Conservation (phyloP, 805 yeast genomes). For the Kuraishia piskuri region DNA sequence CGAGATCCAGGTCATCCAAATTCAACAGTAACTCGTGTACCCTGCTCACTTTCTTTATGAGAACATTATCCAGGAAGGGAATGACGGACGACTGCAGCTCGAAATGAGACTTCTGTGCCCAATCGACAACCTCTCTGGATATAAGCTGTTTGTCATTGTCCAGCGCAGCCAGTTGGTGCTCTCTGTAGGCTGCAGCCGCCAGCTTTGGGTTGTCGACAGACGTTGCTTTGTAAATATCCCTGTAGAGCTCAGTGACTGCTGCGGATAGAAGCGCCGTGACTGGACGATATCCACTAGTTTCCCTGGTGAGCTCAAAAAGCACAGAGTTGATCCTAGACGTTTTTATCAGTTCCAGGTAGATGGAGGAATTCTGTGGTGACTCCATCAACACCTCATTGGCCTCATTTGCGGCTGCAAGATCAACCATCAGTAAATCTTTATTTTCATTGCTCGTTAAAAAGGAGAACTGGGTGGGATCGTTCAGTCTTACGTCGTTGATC, state of each 20-base stretch:
- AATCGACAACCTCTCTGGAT: constrained; percentile 15
- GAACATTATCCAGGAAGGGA: constrained; percentile 18
- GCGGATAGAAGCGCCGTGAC: constrained; percentile 14
- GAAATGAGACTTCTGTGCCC: constrained; percentile 26
- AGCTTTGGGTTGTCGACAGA: neutral
- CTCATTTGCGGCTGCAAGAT: constrained; percentile 15
- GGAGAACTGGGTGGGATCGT: neutral
- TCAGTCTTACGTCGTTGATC: constrained; percentile 10
- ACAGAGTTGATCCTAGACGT: constrained; percentile 18
- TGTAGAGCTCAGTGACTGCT: constrained; percentile 16
- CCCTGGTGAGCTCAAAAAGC: constrained; percentile 17
- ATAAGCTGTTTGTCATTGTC: constrained; percentile 7
- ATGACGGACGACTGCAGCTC: constrained; percentile 23
- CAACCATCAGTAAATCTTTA: constrained; percentile 9
- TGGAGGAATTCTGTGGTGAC: constrained; percentile 17
- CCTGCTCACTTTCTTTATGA: constrained; percentile 18
- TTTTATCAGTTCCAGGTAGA: constrained; percentile 17
- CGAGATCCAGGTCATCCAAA: constrained; percentile 23
- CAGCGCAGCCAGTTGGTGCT: constrained; percentile 5
- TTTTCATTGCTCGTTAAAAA: neutral
- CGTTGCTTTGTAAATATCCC: neutral
- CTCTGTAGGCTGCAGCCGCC: constrained; percentile 1
- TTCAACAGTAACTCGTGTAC: constrained; percentile 21
- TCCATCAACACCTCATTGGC: constrained; percentile 21
- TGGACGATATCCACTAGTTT: constrained; percentile 22